Conservation (phyloP, 768 basidiomycete species). For the Suillus subluteus region DNA sequence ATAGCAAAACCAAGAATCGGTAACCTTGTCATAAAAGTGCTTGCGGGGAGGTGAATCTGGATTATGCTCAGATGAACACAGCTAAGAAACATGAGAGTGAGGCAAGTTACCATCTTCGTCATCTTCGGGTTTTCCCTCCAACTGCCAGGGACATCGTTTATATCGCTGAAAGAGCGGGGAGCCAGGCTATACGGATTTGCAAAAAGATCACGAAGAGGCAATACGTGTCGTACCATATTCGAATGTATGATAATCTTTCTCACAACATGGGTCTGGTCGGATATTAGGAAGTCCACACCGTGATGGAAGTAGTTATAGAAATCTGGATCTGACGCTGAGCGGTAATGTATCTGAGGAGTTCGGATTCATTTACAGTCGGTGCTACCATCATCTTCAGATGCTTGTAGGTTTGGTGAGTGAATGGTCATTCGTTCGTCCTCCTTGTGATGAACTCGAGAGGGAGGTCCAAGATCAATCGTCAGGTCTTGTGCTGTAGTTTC, state of each 20-base stretch:
- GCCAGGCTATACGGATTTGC: constrained; percentile 62
- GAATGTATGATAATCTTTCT: constrained; percentile 87
- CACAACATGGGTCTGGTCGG: constrained; percentile 69
- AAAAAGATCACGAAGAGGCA: constrained; percentile 1
- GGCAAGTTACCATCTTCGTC: constrained; percentile 71
- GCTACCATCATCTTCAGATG: constrained; percentile 51
- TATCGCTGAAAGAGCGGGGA: constrained; percentile 89
- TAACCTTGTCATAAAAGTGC: constrained; percentile 70
- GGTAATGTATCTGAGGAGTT: constrained; percentile 10
- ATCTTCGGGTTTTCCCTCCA: constrained; percentile 79
- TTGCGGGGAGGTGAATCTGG: constrained; percentile 76
- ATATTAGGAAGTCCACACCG: constrained; percentile 86
- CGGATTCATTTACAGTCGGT: constrained; percentile 48
- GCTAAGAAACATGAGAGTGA: background rate
- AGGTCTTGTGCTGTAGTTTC: constrained; percentile 85
- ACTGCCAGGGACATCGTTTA: constrained; percentile 90
- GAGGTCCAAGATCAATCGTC: constrained; percentile 76
- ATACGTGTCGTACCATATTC: constrained; percentile 67
- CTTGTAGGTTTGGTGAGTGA: constrained; percentile 53
- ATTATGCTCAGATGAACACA: constrained; percentile 3
- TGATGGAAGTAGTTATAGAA: constrained; percentile 95
- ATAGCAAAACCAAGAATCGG: constrained; percentile 14
- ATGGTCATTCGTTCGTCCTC: constrained; percentile 90
- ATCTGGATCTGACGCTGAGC: constrained; percentile 45
- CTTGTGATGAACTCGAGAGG: constrained; percentile 79